These are phyloP conservation scores for Andrographis paniculata DNA, from an alignment of 305 asterid species.

Conservation along the genomic window DNA sequence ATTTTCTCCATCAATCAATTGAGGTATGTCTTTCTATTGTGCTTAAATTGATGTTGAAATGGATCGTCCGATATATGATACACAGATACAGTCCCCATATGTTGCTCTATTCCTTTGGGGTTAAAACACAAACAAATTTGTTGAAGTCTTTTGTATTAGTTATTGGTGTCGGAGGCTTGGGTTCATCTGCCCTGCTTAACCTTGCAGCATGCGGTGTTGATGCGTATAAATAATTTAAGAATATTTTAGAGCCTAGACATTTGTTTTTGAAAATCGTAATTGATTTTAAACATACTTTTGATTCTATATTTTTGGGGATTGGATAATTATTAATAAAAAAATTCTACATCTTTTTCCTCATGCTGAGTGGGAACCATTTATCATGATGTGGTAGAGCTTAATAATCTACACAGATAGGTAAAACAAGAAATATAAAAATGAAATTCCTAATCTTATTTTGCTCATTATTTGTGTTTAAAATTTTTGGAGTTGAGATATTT, in stretches of 20 bases:
- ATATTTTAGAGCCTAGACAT: background rate
- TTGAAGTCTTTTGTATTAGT: conserved; percentile 77
- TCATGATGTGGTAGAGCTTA: conserved; percentile 94
- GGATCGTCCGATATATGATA: conserved; percentile 66
- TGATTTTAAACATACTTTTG: background rate
- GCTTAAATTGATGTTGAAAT: conserved; percentile 38
- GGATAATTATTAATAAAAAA: conserved; percentile 2
- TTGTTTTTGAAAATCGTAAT: background rate
- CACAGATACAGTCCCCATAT: conserved; percentile 90
- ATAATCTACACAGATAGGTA: conserved; percentile 96
- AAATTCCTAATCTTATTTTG: background rate
- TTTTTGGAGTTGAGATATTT: no score
- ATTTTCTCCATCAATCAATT: no score
- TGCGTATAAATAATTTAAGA: conserved; percentile 8
- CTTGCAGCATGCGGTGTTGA: conserved; percentile 69
- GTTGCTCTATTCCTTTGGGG: conserved; percentile 82
- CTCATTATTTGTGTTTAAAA: background rate
- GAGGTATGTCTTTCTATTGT: no score
- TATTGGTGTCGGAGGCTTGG: conserved; percentile 97
- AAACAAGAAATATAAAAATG: conserved; percentile 5
- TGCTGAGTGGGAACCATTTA: conserved; percentile 92
- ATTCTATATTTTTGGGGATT: conserved; percentile 3
- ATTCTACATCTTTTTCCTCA: conserved; percentile 23
- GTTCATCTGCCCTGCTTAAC: conserved; percentile 85
- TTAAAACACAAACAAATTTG: conserved; percentile 66